Conservation (phyloP, 805 yeast genomes). For the Maudiozyma bulderi region DNA sequence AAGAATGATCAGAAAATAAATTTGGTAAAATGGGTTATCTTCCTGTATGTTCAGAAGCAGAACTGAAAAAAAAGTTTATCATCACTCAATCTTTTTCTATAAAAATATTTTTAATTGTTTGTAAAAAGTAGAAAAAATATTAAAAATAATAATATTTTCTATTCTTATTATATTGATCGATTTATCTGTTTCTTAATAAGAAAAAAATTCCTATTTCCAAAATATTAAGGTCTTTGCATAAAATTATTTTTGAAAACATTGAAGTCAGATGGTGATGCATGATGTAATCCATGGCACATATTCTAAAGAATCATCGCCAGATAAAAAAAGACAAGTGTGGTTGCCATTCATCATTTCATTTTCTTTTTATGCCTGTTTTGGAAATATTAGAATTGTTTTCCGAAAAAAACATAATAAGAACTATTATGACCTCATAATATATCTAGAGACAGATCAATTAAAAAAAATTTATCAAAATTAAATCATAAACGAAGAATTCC, state of each 20-base stretch:
- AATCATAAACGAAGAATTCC: constrained; percentile 77
- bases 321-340: constrained; percentile 28
- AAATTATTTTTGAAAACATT: not conserved
- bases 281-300: constrained; percentile 76
- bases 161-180: not conserved
- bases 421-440: constrained; percentile 24
- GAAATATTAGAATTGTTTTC: not conserved
- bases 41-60: constrained; percentile 91
- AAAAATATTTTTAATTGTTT: not conserved
- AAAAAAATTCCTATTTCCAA: not conserved
- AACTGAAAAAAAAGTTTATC: constrained; percentile 53
- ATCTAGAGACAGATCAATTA: not conserved
- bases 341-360: constrained; percentile 30
- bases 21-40: constrained; percentile 66
- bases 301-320: constrained; percentile 34
- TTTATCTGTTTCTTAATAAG: not conserved
- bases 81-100: constrained; percentile 14
- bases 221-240: not conserved
- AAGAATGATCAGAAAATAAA: constrained; percentile 34
- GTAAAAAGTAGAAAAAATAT: not conserved
- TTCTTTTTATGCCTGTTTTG: not conserved
- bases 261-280: constrained; percentile 96
- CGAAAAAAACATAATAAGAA: constrained; percentile 5
- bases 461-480: constrained; percentile 7
- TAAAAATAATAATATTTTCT: not conserved